A percentile compares a stretch with the other conserved stretches of the same genome.
Evolutionary conservation across 495 filamentous ascomycete species (phyloP).

Genomic region (Paragyromitra xinjiangensis): DNA sequence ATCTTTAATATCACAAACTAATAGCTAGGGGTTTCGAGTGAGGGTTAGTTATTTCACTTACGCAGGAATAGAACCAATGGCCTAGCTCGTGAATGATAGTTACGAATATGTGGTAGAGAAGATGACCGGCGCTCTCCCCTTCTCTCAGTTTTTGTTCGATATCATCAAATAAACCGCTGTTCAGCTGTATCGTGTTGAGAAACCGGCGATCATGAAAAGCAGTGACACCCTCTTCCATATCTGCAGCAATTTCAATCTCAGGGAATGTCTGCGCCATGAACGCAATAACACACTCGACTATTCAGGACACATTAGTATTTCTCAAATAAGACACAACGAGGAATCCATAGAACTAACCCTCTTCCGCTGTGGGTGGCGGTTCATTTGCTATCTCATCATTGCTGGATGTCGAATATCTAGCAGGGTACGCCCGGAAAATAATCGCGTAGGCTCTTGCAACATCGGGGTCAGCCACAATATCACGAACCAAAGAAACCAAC

Average conservation of each 20-base stretch:
- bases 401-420: not conserved
- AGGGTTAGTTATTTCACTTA: not conserved
- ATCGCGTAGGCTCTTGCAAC: constrained; percentile 30
- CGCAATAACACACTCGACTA: constrained; percentile 15
- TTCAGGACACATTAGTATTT: constrained; percentile 4
- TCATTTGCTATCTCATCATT: constrained; percentile 41
- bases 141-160: constrained; percentile 5
- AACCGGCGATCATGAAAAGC: not conserved
- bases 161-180: constrained; percentile 5
- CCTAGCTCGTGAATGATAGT: constrained; percentile 42
- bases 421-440: constrained; percentile 22
- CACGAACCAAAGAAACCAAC: constrained; percentile 14
- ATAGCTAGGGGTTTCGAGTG: not conserved
- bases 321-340: not conserved
- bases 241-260: not conserved
- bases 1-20: not conserved
- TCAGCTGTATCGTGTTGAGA: constrained; percentile 6
- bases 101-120: constrained; percentile 29
- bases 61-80: constrained; percentile 29
- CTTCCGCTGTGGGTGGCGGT: constrained; percentile 5
- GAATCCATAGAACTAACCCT: constrained; percentile 8
- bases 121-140: constrained; percentile 2
- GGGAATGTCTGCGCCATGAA: constrained; percentile 40
- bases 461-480: constrained; percentile 2
- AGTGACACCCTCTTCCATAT: not conserved